phyloP scores from a whole-genome alignment of 306 rosid species.

The Quercus alba region DNA sequence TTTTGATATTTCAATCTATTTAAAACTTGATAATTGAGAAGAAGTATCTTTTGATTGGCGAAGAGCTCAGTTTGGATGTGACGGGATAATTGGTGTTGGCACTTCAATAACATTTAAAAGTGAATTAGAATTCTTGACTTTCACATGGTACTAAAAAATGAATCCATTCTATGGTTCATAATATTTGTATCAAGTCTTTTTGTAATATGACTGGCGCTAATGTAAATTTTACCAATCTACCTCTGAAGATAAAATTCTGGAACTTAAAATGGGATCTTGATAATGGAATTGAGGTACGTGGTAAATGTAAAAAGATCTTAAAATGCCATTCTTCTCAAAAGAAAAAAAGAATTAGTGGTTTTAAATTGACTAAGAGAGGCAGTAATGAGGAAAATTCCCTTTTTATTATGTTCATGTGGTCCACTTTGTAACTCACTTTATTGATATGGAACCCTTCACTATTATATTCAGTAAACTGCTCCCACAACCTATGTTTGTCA shows the following conservation, averaged over 20 bases:
- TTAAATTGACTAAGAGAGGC: background rate
- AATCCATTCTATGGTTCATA: background rate
- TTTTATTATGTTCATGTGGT: background rate
- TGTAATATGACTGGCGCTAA: background rate
- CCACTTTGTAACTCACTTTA: background rate
- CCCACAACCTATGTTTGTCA: background rate
- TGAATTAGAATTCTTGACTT: background rate
- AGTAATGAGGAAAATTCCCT: background rate
- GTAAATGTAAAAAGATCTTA: background rate
- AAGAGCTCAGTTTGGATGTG: slow-evolving; percentile 11
- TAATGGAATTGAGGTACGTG: background rate
- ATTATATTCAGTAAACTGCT: background rate
- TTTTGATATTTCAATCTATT: slow-evolving; percentile 4
- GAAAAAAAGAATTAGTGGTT: background rate
- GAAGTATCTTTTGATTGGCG: slow-evolving; percentile 9
- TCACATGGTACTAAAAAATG: background rate
- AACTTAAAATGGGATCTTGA: background rate
- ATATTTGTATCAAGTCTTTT: background rate
- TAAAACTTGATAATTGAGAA: slow-evolving; percentile 6
- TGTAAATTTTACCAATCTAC: background rate
- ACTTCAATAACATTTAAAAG: background rate
- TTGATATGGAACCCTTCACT: background rate
- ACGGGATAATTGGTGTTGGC: background rate
- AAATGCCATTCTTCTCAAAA: background rate
- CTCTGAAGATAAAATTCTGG: background rate